Conservation (phyloP, 345 rosid genomes). For the Hibiscus syriacus region DNA sequence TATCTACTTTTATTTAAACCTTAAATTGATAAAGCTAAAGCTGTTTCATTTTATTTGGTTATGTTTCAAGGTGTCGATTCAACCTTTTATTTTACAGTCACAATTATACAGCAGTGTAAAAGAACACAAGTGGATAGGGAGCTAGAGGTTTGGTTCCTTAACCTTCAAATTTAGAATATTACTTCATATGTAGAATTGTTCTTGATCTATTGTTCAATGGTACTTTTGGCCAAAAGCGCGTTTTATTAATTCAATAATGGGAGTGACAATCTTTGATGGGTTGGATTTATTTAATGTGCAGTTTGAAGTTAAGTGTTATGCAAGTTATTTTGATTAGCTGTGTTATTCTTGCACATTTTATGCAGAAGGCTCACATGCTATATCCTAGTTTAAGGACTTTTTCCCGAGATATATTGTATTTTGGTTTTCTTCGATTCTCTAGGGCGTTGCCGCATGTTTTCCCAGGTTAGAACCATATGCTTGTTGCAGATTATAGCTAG, state of each 20-base stretch:
- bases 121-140: slow-evolving; percentile 88
- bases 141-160: slow-evolving; percentile 47
- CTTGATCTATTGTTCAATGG: background rate
- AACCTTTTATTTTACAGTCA: slow-evolving; percentile 76
- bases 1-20: background rate
- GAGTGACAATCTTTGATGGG: background rate
- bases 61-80: slow-evolving; percentile 46
- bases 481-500: background rate
- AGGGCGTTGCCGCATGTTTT: background rate
- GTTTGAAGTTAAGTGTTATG: background rate
- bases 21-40: background rate
- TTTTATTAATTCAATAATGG: background rate
- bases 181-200: background rate
- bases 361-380: background rate
- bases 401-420: background rate
- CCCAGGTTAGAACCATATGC: background rate
- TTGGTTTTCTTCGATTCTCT: background rate
- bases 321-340: background rate
- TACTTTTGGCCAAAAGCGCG: background rate
- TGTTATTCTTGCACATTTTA: background rate
- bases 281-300: background rate
- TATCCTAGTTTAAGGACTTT: background rate
- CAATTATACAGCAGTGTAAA: slow-evolving; percentile 77
- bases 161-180: slow-evolving; percentile 6
- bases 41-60: background rate